Conservation (phyloP, 129 eudicot genomes). For the Pulicaria dysenterica region DNA sequence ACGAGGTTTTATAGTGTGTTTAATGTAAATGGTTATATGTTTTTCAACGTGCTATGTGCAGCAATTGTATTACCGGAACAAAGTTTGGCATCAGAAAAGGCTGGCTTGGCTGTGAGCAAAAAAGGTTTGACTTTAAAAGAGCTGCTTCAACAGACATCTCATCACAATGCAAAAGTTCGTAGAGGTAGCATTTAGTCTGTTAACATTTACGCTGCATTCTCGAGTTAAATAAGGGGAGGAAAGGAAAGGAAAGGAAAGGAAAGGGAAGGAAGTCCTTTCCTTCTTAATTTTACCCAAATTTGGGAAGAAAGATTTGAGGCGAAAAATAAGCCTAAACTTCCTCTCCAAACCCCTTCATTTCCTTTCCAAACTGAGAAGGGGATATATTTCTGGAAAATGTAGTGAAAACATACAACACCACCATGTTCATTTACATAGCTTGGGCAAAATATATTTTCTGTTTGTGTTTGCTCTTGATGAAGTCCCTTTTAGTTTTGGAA, state of each 20-base stretch:
- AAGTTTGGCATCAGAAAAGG: slow-evolving; percentile 86
- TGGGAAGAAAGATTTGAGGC: too few species aligned
- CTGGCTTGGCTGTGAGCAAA: slow-evolving; percentile 77
- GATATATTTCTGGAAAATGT: background rate
- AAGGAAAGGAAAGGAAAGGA: too few species aligned
- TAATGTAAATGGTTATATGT: background rate
- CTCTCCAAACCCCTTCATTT: too few species aligned
- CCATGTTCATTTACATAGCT: background rate
- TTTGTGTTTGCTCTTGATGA: background rate
- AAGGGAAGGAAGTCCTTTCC: too few species aligned
- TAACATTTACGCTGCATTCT: background rate
- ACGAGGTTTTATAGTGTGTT: too few species aligned
- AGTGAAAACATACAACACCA: background rate
- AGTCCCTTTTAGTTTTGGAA: background rate
- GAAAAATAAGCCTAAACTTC: too few species aligned
- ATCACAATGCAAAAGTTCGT: slow-evolving; percentile 90
- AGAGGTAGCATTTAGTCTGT: slow-evolving; percentile 49
- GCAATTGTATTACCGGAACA: slow-evolving; percentile 93
- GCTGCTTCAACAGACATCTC: slow-evolving; percentile 88
- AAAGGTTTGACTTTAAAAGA: slow-evolving; percentile 94
- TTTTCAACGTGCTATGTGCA: slow-evolving; percentile 34
- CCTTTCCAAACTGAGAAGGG: too few species aligned
- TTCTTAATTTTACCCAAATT: too few species aligned
- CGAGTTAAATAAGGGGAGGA: background rate
- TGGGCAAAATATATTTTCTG: background rate